Conservation (phyloP, 495 filamentous ascomycete species). For the Hypoxylon lienhwacheense region DNA sequence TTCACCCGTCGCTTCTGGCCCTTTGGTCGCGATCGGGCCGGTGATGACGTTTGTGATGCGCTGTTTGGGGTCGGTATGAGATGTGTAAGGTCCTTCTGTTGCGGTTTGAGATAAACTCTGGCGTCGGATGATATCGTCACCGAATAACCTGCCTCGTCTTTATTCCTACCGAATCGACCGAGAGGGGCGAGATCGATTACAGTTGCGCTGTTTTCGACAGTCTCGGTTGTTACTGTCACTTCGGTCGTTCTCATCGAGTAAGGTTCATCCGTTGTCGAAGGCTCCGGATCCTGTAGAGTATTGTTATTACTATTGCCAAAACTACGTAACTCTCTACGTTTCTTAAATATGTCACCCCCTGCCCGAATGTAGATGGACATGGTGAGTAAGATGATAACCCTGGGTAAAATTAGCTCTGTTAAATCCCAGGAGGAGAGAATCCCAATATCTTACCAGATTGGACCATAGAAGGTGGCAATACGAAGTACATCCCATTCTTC, state of each 20-base stretch:
- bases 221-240: conserved; percentile 51
- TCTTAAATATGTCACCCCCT: conserved; percentile 68
- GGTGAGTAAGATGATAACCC: conserved; percentile 67
- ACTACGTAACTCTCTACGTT: conserved; percentile 51
- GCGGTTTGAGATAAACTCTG: conserved; percentile 29
- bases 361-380: conserved; percentile 73
- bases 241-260: conserved; percentile 62
- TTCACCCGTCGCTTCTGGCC: conserved; percentile 33
- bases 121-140: conserved; percentile 50
- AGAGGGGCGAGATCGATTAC: conserved; percentile 33
- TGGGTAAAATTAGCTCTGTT: conserved; percentile 29
- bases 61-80: conserved; percentile 28
- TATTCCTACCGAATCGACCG: conserved; percentile 23
- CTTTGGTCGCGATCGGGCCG: conserved; percentile 26
- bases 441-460: conserved; percentile 65
- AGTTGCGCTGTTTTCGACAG: conserved; percentile 22
- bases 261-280: conserved; percentile 50
- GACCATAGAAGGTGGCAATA: conserved; percentile 78
- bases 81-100: conserved; percentile 15
- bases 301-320: conserved; percentile 43
- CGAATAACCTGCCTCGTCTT: conserved; percentile 44
- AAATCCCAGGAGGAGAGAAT: background rate
- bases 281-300: conserved; percentile 49
- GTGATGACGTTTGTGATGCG: conserved; percentile 18
- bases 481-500: conserved; percentile 70